Percentiles rank a stretch among this genome's conserved stretches.
Conservation (phyloP, 2,329 filamentous ascomycete species). For the Trichoderma lentiforme region DNA sequence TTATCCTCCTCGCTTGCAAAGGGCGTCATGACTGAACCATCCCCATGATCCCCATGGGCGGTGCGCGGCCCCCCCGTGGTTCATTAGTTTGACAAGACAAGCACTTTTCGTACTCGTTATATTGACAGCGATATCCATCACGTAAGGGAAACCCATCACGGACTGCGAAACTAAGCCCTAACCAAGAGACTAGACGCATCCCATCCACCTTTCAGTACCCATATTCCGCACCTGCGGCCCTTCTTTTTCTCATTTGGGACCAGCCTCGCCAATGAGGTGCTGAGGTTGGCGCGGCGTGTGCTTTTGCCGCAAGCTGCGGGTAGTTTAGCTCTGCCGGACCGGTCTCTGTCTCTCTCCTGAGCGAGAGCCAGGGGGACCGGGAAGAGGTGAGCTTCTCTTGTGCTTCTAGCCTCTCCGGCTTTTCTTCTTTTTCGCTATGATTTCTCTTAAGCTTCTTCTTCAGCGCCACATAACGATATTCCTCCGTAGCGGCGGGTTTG, state of each 20-base stretch:
- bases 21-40: not conserved
- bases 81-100: not conserved
- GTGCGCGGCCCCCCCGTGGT: not conserved
- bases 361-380: not conserved
- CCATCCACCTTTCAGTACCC: not conserved
- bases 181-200: not conserved
- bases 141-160: constrained; percentile 6
- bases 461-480: not conserved
- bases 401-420: not conserved
- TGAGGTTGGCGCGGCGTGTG: not conserved
- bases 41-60: not conserved
- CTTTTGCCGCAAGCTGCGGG: not conserved
- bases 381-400: not conserved
- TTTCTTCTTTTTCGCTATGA: not conserved
- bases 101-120: not conserved
- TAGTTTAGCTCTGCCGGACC: not conserved
- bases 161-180: not conserved
- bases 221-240: not conserved
- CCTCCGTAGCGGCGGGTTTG: not conserved
- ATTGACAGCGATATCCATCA: constrained; percentile 3
- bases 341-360: not conserved
- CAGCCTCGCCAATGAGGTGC: not conserved
- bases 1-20: not conserved
- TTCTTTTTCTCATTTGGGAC: not conserved
- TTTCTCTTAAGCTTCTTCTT: not conserved